These are phyloP conservation scores for Nitzschia sp. DNA, from an alignment of 108 stramenopile genomes.

Conservation along the genomic window DNA sequence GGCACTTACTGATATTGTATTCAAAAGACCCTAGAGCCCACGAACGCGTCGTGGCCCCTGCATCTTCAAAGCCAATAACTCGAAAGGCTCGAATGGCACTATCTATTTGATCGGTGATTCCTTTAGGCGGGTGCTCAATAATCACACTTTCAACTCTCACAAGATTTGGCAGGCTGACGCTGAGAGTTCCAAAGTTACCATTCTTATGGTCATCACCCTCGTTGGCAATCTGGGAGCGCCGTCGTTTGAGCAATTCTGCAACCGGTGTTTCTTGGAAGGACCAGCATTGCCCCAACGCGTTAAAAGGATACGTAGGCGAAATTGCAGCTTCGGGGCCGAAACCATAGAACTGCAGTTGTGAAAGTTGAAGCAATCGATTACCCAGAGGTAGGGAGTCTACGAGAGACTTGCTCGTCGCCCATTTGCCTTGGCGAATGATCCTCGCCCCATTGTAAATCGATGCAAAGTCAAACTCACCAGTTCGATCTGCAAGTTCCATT, in stretches of 20 bases:
- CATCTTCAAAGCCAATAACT: conserved; percentile 66
- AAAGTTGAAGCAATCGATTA: conserved; percentile 60
- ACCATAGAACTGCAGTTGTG: conserved; percentile 71
- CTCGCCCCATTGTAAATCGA: conserved; percentile 59
- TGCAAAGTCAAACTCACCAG: conserved; percentile 68
- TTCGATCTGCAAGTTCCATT: conserved; percentile 64
- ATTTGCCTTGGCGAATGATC: conserved; percentile 55
- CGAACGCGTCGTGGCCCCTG: conserved; percentile 49
- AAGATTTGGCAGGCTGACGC: conserved; percentile 49
- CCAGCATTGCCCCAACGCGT: conserved; percentile 83
- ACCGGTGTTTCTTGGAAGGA: conserved; percentile 48
- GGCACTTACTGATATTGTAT: conserved; percentile 34
- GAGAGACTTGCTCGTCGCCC: conserved; percentile 66
- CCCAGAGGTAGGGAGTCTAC: conserved; percentile 59
- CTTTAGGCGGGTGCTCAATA: conserved; percentile 64
- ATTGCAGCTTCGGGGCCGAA: conserved; percentile 80
- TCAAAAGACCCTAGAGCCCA: conserved; percentile 61
- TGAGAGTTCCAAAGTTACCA: conserved; percentile 68
- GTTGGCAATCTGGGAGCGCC: background rate
- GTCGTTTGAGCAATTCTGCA: conserved; percentile 29
- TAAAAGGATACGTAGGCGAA: conserved; percentile 54
- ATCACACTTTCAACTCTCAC: conserved; percentile 49
- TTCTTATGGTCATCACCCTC: conserved; percentile 32
- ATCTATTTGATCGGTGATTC: conserved; percentile 28
- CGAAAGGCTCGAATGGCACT: conserved; percentile 62